phyloP scores from a whole-genome alignment of 2,329 filamentous ascomycete species.

The Elsinoe australis region DNA sequence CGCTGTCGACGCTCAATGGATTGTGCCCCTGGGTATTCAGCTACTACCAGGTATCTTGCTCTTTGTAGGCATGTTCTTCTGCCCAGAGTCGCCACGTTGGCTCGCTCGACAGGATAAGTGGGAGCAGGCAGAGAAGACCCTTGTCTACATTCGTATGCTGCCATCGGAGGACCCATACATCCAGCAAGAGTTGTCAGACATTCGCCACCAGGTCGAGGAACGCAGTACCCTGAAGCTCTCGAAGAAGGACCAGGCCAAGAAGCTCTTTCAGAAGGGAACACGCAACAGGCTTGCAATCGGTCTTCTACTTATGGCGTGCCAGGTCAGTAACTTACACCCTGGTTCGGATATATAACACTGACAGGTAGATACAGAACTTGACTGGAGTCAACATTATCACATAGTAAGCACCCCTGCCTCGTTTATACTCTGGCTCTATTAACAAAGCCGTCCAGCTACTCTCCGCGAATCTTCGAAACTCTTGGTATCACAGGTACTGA shows the following conservation, averaged over 20 bases:
- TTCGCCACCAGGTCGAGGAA: constrained; percentile 33
- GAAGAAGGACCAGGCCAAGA: constrained; percentile 57
- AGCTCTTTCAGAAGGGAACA: constrained; percentile 33
- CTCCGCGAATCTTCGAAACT: constrained; percentile 33
- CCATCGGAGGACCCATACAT: constrained; percentile 38
- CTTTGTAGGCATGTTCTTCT: constrained; percentile 32
- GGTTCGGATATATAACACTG: constrained; percentile 18
- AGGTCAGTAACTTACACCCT: constrained; percentile 32
- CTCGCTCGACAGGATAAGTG: constrained; percentile 28
- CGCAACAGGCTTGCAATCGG: constrained; percentile 19
- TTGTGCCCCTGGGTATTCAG: constrained; percentile 51
- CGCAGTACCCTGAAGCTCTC: constrained; percentile 54
- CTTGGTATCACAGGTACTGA: constrained; percentile 41
- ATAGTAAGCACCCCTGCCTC: constrained; percentile 20
- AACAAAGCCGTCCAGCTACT: constrained; percentile 23
- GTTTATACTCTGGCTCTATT: not conserved
- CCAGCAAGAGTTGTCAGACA: constrained; percentile 44
- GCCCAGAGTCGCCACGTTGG: constrained; percentile 33
- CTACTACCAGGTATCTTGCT: constrained; percentile 36
- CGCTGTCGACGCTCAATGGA: constrained; percentile 50
- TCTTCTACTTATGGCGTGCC: constrained; percentile 27
- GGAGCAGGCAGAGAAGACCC: constrained; percentile 36
- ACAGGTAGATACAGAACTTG: not conserved
- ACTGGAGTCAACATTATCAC: constrained; percentile 29
- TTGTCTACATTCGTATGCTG: constrained; percentile 41